Evolutionary conservation across 129 eudicot species (phyloP).

Genomic region (Artemisia tridentata): DNA sequence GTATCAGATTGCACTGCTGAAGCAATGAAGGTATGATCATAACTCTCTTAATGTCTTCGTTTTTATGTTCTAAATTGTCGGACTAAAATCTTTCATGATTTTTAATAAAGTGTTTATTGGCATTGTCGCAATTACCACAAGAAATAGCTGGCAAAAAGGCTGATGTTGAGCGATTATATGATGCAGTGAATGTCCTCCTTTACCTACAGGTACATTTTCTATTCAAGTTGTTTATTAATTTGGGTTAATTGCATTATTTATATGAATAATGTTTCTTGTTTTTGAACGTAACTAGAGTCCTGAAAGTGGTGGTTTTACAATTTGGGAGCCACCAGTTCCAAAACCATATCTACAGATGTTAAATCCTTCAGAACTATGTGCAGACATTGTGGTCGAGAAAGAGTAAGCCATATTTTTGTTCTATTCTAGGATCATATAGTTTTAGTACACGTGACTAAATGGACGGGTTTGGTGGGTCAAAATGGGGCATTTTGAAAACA

Average conservation of each 20-base stretch:
- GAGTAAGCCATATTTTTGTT: too few relatives aligned
- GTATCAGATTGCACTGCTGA: constrained; percentile 48
- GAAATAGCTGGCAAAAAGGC: constrained; percentile 38
- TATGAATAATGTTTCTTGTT: too few relatives aligned
- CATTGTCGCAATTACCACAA: constrained; percentile 38
- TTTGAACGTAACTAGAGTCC: too few relatives aligned
- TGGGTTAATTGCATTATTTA: too few relatives aligned
- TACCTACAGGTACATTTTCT: constrained; percentile 34
- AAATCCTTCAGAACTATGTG: too few relatives aligned
- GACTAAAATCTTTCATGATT: constrained; percentile 3
- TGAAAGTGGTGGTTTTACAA: too few relatives aligned
- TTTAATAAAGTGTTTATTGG: constrained; percentile 27
- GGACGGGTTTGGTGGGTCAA: too few relatives aligned
- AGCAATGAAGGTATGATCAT: constrained; percentile 30
- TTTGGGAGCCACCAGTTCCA: too few relatives aligned
- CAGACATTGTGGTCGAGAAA: too few relatives aligned
- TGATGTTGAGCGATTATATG: constrained; percentile 27
- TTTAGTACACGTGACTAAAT: too few relatives aligned
- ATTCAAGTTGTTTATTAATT: neutral
- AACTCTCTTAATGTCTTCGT: neutral
- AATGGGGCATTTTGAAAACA: too few relatives aligned
- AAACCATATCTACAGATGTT: neutral
- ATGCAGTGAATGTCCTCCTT: constrained; percentile 39
- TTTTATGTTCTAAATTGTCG: neutral
- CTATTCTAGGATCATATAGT: too few relatives aligned